A percentile compares a stretch with the other conserved stretches of the same genome.
phyloP scores from a whole-genome alignment of 1,284 basidiomycete genomes.

The Hemileia vastatrix region DNA sequence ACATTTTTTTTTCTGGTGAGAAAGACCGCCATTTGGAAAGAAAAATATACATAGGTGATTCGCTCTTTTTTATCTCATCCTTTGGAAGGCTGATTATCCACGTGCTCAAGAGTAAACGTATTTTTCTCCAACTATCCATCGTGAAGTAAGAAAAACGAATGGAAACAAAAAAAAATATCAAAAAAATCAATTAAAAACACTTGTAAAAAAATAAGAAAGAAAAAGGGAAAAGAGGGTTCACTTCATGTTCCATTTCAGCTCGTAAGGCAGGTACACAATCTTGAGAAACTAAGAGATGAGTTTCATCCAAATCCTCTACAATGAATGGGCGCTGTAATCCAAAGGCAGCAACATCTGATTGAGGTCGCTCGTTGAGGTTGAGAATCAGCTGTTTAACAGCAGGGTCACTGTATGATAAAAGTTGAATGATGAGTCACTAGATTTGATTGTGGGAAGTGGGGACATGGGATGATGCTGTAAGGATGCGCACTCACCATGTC shows the following conservation, averaged over 20 bases:
- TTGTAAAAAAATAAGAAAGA: too few relatives aligned
- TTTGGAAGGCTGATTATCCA: too few relatives aligned
- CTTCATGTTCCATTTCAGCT: constrained; percentile 36
- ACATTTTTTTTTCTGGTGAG: too few relatives aligned
- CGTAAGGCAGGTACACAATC: constrained; percentile 34
- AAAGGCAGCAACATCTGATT: constrained; percentile 19
- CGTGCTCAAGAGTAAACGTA: too few relatives aligned
- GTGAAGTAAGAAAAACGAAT: too few relatives aligned
- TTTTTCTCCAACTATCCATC: too few relatives aligned
- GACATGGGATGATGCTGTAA: background rate
- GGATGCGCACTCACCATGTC: constrained; percentile 8
- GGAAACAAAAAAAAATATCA: too few relatives aligned
- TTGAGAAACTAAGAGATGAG: constrained; percentile 38
- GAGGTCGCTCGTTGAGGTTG: constrained; percentile 34
- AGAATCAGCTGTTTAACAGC: constrained; percentile 43
- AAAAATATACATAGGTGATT: too few relatives aligned
- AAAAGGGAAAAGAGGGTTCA: constrained; percentile 19
- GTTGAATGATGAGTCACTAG: background rate
- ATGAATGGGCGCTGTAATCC: constrained; percentile 31
- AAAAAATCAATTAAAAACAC: too few relatives aligned
- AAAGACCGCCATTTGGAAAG: too few relatives aligned
- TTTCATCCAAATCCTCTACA: constrained; percentile 42
- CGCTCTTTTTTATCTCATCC: too few relatives aligned
- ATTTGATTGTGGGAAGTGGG: background rate
- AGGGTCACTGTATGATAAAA: constrained; percentile 32